phyloP scores from a whole-genome alignment of 805 yeast genomes.

The Candida peoriensis region DNA sequence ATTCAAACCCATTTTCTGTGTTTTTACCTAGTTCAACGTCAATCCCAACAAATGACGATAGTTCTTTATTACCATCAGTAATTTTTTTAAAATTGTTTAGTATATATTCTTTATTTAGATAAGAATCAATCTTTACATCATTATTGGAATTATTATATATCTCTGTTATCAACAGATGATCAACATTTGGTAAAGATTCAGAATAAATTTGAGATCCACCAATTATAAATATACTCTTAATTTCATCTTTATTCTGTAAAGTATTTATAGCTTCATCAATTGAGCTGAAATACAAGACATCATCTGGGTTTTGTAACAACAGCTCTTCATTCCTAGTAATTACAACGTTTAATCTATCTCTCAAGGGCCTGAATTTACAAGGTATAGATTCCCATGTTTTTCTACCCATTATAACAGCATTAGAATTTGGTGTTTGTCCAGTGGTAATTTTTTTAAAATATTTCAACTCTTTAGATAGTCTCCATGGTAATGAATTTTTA shows the following conservation, averaged over 20 bases:
- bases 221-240: conserved; percentile 70
- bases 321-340: conserved; percentile 45
- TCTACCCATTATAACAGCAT: conserved; percentile 94
- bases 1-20: conserved; percentile 47
- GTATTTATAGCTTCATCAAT: conserved; percentile 37
- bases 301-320: conserved; percentile 10
- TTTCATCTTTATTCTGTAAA: conserved; percentile 22
- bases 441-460: conserved; percentile 77
- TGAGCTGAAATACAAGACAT: conserved; percentile 35
- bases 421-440: conserved; percentile 32
- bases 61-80: conserved; percentile 32
- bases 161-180: conserved; percentile 66
- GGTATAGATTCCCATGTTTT: conserved; percentile 97
- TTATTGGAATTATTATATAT: conserved; percentile 37
- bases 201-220: conserved; percentile 92
- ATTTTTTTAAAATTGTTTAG: conserved; percentile 33
- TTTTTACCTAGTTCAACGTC: conserved; percentile 24
- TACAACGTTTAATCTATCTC: conserved; percentile 68
- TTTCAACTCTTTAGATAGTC: conserved; percentile 75
- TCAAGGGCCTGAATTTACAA: conserved; percentile 72
- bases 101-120: conserved; percentile 38
- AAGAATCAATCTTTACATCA: conserved; percentile 60
- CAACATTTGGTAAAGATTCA: conserved; percentile 40
- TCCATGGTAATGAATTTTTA: conserved; percentile 85
- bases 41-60: conserved; percentile 34